Evolutionary conservation across 2,329 filamentous ascomycete species (phyloP), one percentile per base, ranked within the genome.

Genomic region (Stachybotrys echinatus): DNA sequence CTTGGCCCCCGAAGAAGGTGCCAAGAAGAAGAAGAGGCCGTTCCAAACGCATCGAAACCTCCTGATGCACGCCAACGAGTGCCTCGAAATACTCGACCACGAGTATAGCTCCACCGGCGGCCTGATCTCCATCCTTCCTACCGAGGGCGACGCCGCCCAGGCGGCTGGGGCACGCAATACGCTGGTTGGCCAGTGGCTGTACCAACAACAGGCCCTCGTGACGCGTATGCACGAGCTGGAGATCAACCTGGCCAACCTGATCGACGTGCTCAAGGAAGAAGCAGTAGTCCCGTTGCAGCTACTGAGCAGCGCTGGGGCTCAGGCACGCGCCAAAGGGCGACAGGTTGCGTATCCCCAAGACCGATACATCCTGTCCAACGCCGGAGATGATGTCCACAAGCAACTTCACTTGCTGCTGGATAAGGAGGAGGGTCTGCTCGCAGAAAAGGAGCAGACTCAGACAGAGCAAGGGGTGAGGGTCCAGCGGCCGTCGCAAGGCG

Each of bases 71-170:
- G 79, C 80, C 52, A 83, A 84, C 58, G 72, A 76, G 51, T 77
- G 80, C 47, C 74, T 84, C 6, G 80, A 83, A 65, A 69, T 77
- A 2, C 72, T 84, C 6, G 81, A 84, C 55, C 78, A 83, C 58
- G 80, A 83, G 60, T 80, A 76, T 56, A 71, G 72, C 42, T 68
- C 73, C 22, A 75, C 77, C 34, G 81, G 81, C 17, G 81, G 81
- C 3, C 64, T 84, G 18, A 66, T 84, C 40, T 73, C 75, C 18
- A 65, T 83, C 7, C 69, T 84, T 1, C 81, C 80, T 0, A 66
- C 67, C 3, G 66, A 70, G 17, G 60, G 62, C 3, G 62, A 62
- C 6, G 55, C 48, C 56, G 57, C 17, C 12, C 66, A 75, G 46
- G 64, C 73, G 23, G 58, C 64, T 20, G 65, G 69, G 19, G 77